Conservation (phyloP, 2,329 filamentous ascomycete species). For the Alternaria ethzedia region DNA sequence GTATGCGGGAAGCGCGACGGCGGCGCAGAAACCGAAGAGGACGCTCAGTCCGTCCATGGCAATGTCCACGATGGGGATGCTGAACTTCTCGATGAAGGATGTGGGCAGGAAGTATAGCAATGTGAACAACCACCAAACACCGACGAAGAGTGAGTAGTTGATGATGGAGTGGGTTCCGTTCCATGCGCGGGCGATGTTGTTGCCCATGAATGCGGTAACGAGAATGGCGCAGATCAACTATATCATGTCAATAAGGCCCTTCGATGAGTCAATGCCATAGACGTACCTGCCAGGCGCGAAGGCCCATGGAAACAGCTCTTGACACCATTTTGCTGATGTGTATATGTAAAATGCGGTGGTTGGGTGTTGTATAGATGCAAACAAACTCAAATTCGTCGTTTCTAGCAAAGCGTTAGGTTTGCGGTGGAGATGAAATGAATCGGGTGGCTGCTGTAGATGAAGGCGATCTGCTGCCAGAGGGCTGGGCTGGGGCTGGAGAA, state of each 20-base stretch:
- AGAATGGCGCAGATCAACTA: constrained; percentile 67
- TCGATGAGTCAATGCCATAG: background rate
- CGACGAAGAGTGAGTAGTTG: constrained; percentile 72
- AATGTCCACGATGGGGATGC: constrained; percentile 61
- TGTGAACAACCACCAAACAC: constrained; percentile 69
- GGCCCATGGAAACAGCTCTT: constrained; percentile 47
- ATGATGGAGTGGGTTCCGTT: constrained; percentile 63
- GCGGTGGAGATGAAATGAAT: background rate
- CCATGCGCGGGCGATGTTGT: constrained; percentile 63
- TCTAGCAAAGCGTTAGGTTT: constrained; percentile 21
- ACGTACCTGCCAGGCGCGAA: constrained; percentile 52
- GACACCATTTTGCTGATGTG: constrained; percentile 48
- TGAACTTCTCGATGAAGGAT: constrained; percentile 60
- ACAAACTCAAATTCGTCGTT: background rate
- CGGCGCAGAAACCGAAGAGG: constrained; percentile 74
- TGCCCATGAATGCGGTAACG: constrained; percentile 66
- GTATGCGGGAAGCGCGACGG: constrained; percentile 73
- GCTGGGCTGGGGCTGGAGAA: constrained; percentile 8
- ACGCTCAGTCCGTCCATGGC: constrained; percentile 65
- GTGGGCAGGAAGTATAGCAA: constrained; percentile 67
- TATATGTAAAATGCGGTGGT: constrained; percentile 6
- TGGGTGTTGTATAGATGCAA: constrained; percentile 2
- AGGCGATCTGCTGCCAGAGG: constrained; percentile 3
- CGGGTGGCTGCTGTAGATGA: background rate
- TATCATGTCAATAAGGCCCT: background rate